Percentiles rank a stretch among this genome's conserved stretches.
Conservation (phyloP, 257 asterid species). For the Leptodermis oblonga region DNA sequence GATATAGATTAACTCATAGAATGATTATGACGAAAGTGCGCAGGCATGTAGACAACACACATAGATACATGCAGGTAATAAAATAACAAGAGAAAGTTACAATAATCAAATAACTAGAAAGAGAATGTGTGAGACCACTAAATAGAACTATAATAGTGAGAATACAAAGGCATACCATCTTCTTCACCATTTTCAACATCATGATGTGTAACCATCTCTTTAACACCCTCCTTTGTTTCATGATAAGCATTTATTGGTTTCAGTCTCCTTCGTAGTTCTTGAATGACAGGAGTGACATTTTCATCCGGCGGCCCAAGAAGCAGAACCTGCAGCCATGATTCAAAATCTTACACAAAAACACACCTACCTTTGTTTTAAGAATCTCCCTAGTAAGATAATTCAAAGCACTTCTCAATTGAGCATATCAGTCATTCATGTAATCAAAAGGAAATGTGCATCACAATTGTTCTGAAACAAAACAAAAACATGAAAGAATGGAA, state of each 20-base stretch:
- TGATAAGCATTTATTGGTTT: conserved; percentile 41
- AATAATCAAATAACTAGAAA: conserved; percentile 9
- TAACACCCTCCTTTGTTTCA: conserved; percentile 59
- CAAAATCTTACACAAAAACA: not conserved
- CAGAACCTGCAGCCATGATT: conserved; percentile 44
- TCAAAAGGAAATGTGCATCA: not conserved
- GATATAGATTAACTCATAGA: not conserved
- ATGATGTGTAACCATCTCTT: conserved; percentile 37
- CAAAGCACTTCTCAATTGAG: not conserved
- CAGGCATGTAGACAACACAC: not conserved
- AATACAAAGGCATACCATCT: conserved; percentile 51
- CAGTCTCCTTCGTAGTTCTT: conserved; percentile 75
- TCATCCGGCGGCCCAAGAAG: conserved; percentile 81
- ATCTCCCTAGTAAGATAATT: not conserved
- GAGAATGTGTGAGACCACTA: not conserved
- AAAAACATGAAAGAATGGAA: not conserved
- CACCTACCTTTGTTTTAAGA: not conserved
- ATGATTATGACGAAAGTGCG: not conserved
- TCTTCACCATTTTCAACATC: conserved; percentile 75
- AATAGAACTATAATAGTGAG: not conserved
- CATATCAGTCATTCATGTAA: too few species aligned
- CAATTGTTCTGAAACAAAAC: not conserved
- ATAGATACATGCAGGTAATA: not conserved
- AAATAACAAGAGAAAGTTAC: not conserved
- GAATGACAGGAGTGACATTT: conserved; percentile 70